A percentile compares a stretch with the other conserved stretches of the same genome.
phyloP scores from a whole-genome alignment of 2,329 filamentous ascomycete genomes.

The Curvularia lunata region DNA sequence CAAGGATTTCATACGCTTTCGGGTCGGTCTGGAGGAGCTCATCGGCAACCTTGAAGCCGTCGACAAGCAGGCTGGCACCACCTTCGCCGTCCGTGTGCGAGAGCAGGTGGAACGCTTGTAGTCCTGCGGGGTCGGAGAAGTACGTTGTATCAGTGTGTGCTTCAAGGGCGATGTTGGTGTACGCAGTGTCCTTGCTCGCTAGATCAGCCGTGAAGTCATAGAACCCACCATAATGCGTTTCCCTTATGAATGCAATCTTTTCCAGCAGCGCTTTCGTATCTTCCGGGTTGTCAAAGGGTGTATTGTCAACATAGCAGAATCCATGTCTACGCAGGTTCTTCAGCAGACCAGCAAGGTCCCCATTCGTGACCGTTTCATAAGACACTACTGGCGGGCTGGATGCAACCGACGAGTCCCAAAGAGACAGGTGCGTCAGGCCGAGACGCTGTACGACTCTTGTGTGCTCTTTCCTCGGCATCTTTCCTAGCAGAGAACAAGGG shows the following conservation, averaged over 20 bases:
- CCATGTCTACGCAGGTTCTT: constrained; percentile 70
- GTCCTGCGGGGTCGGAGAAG: constrained; percentile 87
- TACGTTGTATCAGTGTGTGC: constrained; percentile 96
- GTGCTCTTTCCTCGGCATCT: constrained; percentile 50
- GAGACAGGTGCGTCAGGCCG: constrained; percentile 40
- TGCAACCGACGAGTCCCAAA: constrained; percentile 46
- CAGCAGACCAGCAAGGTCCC: constrained; percentile 58
- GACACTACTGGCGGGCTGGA: constrained; percentile 58
- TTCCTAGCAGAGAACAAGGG: constrained; percentile 64
- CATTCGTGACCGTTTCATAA: constrained; percentile 30
- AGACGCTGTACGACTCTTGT: constrained; percentile 43
- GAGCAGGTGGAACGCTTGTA: constrained; percentile 92
- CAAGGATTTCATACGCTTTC: constrained; percentile 64
- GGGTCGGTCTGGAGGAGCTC: constrained; percentile 63
- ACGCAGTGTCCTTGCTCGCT: constrained; percentile 86
- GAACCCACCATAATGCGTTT: constrained; percentile 87
- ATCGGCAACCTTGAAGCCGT: constrained; percentile 78
- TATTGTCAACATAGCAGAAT: constrained; percentile 76
- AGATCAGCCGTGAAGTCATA: constrained; percentile 91
- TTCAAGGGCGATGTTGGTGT: constrained; percentile 81
- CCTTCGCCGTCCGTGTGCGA: constrained; percentile 75
- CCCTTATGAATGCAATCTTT: constrained; percentile 82
- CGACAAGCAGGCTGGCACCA: constrained; percentile 81
- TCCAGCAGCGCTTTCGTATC: constrained; percentile 77
- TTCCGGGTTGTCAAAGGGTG: constrained; percentile 58